Evolutionary conservation across 1,284 basidiomycete genomes (phyloP).

Genomic region (Wolfiporia cocos): DNA sequence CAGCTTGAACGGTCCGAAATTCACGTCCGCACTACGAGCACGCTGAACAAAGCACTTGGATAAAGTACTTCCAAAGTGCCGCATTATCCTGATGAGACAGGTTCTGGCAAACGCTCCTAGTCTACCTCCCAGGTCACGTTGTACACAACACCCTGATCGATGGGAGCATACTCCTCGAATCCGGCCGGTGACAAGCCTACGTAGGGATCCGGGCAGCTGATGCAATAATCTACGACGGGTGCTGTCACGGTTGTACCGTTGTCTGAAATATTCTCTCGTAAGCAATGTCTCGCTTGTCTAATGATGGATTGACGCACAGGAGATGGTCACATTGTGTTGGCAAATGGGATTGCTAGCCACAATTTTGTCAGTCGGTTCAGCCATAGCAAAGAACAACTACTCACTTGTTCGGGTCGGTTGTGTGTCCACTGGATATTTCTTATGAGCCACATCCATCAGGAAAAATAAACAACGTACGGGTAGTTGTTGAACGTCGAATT

Average conservation of each 20-base stretch:
- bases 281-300: too few relatives aligned
- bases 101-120: too few relatives aligned
- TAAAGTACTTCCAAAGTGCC: too few relatives aligned
- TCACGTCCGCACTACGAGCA: too few relatives aligned
- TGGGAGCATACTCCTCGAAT: constrained; percentile 19
- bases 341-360: constrained; percentile 24
- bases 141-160: constrained; percentile 13
- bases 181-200: constrained; percentile 19
- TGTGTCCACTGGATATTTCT: constrained; percentile 11
- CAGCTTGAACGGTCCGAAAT: too few relatives aligned
- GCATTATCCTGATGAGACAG: too few relatives aligned
- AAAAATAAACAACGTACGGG: constrained; percentile 24
- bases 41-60: too few relatives aligned
- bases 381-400: neutral
- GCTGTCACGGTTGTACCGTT: constrained; percentile 17
- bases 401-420: constrained; percentile 16
- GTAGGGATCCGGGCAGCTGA: constrained; percentile 9
- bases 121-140: constrained; percentile 14
- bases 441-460: neutral
- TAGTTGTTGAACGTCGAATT: constrained; percentile 29
- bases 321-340: constrained; percentile 21
- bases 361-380: neutral
- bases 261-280: constrained; percentile 12
- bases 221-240: constrained; percentile 19
- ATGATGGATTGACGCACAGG: constrained; percentile 20